These are phyloP conservation scores for Andrographis paniculata DNA, from an alignment of 305 asterid species.

Conservation along the genomic window DNA sequence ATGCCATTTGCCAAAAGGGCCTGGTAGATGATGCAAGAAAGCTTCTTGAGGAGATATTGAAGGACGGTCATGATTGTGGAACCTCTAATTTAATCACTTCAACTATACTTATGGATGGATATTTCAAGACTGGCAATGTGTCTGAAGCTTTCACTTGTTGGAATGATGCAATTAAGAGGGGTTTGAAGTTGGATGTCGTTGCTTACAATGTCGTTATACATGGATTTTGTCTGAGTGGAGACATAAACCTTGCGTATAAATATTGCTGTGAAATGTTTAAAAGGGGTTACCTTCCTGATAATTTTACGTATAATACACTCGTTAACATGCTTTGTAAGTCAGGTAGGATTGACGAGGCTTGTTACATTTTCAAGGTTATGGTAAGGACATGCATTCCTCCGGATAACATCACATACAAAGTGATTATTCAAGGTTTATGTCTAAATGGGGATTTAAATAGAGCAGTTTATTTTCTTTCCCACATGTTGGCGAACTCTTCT, in stretches of 20 bases:
- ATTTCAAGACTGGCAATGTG: slow-evolving; percentile 56
- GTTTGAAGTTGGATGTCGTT: slow-evolving; percentile 39
- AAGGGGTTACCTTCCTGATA: slow-evolving; percentile 52
- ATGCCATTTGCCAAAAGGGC: slow-evolving; percentile 71
- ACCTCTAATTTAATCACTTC: slow-evolving; percentile 42
- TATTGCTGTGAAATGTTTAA: slow-evolving; percentile 53
- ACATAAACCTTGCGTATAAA: slow-evolving; percentile 35
- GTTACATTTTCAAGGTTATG: slow-evolving; percentile 55
- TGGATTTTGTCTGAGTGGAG: slow-evolving; percentile 19
- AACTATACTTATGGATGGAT: slow-evolving; percentile 72
- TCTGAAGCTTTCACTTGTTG: slow-evolving; percentile 48
- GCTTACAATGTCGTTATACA: slow-evolving; percentile 40
- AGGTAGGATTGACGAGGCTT: slow-evolving; percentile 55
- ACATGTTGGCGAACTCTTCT: slow-evolving; percentile 47
- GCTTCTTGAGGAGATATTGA: slow-evolving; percentile 48
- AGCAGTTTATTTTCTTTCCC: slow-evolving; percentile 42
- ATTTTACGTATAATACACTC: slow-evolving; percentile 56
- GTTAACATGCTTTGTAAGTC: slow-evolving; percentile 63
- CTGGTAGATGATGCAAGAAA: slow-evolving; percentile 38
- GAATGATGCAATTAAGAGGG: slow-evolving; percentile 34
- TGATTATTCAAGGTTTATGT: slow-evolving; percentile 63
- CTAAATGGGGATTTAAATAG: slow-evolving; percentile 34
- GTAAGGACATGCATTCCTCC: slow-evolving; percentile 64
- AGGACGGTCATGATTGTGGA: slow-evolving; percentile 27
- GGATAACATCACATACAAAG: slow-evolving; percentile 54